Conservation (phyloP, 805 yeast species). For the Tetrapisispora fleetii region DNA sequence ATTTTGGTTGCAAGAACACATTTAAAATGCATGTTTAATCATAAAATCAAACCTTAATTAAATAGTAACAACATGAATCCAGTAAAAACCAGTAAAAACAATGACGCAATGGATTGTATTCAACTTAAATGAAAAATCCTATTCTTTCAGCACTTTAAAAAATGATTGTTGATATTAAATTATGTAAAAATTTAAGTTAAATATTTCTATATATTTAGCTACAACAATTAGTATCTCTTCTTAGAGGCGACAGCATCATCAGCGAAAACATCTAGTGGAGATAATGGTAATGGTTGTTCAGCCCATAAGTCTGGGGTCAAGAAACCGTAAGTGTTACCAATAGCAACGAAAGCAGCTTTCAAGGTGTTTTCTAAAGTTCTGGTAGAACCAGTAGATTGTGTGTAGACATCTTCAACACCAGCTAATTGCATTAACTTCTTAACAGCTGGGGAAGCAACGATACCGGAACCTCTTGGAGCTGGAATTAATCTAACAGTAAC, state of each 20-base stretch:
- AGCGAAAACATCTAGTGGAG: conserved; percentile 93
- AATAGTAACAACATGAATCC: no score
- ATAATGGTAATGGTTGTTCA: conserved; percentile 69
- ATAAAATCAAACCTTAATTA: no score
- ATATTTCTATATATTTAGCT: neutral
- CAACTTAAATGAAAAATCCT: neutral
- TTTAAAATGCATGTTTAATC: no score
- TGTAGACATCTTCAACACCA: conserved; percentile 99
- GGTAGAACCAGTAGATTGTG: conserved; percentile 97
- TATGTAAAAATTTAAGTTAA: neutral
- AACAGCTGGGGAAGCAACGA: conserved; percentile 99
- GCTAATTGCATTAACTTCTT: conserved; percentile 98
- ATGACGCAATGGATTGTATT: neutral
- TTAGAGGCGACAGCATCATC: conserved; percentile 68
- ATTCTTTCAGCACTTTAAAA: neutral
- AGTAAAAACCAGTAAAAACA: no score
- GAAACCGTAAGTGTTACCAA: conserved; percentile 99
- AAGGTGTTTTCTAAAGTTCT: conserved; percentile 99
- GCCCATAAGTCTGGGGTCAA: conserved; percentile 99
- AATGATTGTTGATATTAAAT: neutral
- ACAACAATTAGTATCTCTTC: conserved; percentile 56
- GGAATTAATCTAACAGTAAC: conserved; percentile 97
- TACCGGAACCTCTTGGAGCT: conserved; percentile 99
- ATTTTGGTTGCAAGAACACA: no score
- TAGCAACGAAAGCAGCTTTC: conserved; percentile 98